These are phyloP conservation scores for Pseudogymnoascus sp. DNA, from an alignment of 2,329 filamentous ascomycete genomes.

Conservation along the genomic window DNA sequence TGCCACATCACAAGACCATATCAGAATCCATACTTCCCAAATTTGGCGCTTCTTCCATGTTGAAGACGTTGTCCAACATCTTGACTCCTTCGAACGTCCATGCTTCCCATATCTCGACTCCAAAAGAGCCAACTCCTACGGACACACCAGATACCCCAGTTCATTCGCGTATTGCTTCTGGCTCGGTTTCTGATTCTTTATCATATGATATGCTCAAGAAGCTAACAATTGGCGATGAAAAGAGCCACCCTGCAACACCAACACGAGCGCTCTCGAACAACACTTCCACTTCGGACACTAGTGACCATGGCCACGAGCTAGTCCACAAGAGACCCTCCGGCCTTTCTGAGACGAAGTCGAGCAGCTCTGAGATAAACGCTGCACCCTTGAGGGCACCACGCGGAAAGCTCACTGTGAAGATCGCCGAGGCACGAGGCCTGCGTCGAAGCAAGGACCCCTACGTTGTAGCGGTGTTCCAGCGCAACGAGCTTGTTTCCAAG, in stretches of 20 bases:
- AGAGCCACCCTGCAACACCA: conserved; percentile 89
- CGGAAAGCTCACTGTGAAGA: conserved; percentile 84
- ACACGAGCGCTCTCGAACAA: conserved; percentile 66
- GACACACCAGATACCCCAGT: conserved; percentile 46
- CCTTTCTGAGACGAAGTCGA: conserved; percentile 34
- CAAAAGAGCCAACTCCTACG: conserved; percentile 45
- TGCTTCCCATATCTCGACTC: conserved; percentile 62
- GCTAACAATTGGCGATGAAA: conserved; percentile 81
- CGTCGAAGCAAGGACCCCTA: conserved; percentile 82
- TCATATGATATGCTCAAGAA: conserved; percentile 64
- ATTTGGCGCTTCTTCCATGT: conserved; percentile 35
- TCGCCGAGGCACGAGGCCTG: conserved; percentile 75
- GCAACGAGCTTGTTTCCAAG: conserved; percentile 90
- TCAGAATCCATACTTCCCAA: conserved; percentile 36
- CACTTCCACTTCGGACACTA: conserved; percentile 40
- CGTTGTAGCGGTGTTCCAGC: conserved; percentile 92
- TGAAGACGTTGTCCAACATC: conserved; percentile 55
- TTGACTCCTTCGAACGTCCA: conserved; percentile 55
- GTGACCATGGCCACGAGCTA: conserved; percentile 24
- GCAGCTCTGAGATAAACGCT: conserved; percentile 31
- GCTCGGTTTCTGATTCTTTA: conserved; percentile 44
- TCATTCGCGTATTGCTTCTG: conserved; percentile 38
- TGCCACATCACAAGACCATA: conserved; percentile 31
- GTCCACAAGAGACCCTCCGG: conserved; percentile 19
- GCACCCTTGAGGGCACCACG: conserved; percentile 64